Evolutionary conservation across 2,329 filamentous ascomycete genomes (phyloP), one percentile per base, ranked within the genome.

Genomic region (Calonectria crousiana): DNA sequence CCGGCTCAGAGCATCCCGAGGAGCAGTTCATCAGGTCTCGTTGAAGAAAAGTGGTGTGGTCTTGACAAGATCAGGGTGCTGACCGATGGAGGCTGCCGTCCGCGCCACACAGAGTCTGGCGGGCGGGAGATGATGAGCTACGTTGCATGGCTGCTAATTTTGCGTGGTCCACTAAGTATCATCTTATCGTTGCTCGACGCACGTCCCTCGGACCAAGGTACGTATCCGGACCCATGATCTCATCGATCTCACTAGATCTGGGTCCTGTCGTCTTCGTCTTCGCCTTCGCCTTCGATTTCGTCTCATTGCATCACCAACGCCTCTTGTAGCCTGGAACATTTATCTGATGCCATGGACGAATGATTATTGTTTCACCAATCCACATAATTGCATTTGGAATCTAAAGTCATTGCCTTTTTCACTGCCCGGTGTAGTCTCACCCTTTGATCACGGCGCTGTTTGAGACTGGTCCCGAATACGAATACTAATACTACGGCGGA

Each of bases 401-500:
- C 66, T 47, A 4, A 52, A 36, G 32, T 52, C 34, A 51, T 67
- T 62, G 2, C 34, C 64, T 53, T 49, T 38, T 58, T 4, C 36
- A n/a, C 26, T 30, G 34, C 52, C 20, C 6, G 36, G 16, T 41
- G 34, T n/a, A 38, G 51, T 36, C 28, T 58, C 20, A 41, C 23
- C 41, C 64, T 67, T 41, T 41, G 47, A 28, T 49, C n/a, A 26
- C 52, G 36, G 44, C 66, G 53, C n/a, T 44, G 36, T 38, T 38
- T 62, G 36, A 11, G 38, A 47, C n/a, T 41, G 41, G 64, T 67
- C 34, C 70, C 78, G 79, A 80, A 80, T 78, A 79, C 79, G 74
- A 79, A 78, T 78, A 78, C 76, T 64, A 67, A 64, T 53, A 62
- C 58, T 44, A 16, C 26, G 28, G 47, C 49, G 67, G 47, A 60